phyloP scores from a whole-genome alignment of 257 asterid species.

The Jacaranda mimosifolia region DNA sequence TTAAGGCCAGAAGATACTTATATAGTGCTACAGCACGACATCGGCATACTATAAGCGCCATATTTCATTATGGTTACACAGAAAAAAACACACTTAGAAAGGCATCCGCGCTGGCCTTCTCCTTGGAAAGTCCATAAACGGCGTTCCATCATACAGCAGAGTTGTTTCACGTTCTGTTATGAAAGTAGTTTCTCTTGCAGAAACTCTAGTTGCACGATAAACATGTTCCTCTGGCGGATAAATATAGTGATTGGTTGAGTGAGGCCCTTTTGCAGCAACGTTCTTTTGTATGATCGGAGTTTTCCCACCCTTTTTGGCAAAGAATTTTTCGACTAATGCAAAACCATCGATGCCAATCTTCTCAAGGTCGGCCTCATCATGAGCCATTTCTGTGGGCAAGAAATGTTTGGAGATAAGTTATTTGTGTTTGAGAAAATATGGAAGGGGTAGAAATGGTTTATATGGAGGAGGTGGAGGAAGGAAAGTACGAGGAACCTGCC shows the following conservation, averaged over 20 bases:
- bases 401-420: conserved; percentile 1
- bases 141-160: conserved; percentile 28
- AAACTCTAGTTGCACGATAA: conserved; percentile 7
- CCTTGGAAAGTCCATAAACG: conserved; percentile 33
- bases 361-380: conserved; percentile 28
- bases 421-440: conserved; percentile 16
- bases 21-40: conserved; percentile 8
- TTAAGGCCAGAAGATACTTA: background rate
- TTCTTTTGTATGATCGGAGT: conserved; percentile 8
- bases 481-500: background rate
- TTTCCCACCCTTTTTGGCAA: conserved; percentile 24
- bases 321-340: conserved; percentile 40
- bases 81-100: background rate
- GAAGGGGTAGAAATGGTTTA: conserved; percentile 12
- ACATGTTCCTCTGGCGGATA: conserved; percentile 41
- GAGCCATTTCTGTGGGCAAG: conserved; percentile 30
- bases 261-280: conserved; percentile 23
- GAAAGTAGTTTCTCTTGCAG: conserved; percentile 31
- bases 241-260: conserved; percentile 7
- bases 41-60: conserved; percentile 20
- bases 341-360: conserved; percentile 55
- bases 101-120: conserved; percentile 16
- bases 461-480: conserved; percentile 18
- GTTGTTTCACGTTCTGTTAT: conserved; percentile 25
- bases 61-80: background rate